Evolutionary conservation across 495 filamentous ascomycete genomes (phyloP).

Genomic region (Talaromyces adpressus): DNA sequence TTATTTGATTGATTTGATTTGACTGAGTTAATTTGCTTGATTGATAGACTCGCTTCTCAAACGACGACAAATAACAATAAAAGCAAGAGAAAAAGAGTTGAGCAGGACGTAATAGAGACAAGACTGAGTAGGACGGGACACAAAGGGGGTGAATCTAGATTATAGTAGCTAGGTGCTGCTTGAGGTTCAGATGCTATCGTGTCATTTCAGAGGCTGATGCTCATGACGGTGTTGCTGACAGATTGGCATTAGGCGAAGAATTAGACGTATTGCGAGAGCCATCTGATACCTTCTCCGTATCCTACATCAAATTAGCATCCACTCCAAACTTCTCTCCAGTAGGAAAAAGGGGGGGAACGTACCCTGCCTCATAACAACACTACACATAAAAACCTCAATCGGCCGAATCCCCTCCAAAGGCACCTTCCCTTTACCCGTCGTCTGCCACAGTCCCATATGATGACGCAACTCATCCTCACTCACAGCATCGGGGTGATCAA

Average conservation of each 20-base stretch:
- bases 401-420: conserved; percentile 90
- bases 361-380: conserved; percentile 96
- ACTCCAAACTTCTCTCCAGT: not conserved
- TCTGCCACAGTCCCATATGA: conserved; percentile 88
- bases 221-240: not conserved
- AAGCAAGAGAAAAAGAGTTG: not conserved
- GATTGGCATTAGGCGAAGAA: not conserved
- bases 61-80: not conserved
- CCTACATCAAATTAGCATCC: conserved; percentile 20
- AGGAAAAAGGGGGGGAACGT: conserved; percentile 18
- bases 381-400: conserved; percentile 99
- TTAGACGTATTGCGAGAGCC: conserved; percentile 50
- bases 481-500: conserved; percentile 92
- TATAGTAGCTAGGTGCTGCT: not conserved
- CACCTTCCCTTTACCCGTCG: conserved; percentile 96
- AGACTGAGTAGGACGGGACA: too few species aligned
- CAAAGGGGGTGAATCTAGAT: not conserved
- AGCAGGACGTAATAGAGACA: not conserved
- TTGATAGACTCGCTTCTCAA: not conserved
- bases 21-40: not conserved
- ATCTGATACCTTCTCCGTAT: conserved; percentile 49
- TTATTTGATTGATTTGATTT: not conserved
- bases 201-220: not conserved
- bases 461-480: conserved; percentile 90
- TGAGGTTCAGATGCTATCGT: not conserved